Evolutionary conservation across 108 stramenopile genomes (phyloP).

Genomic region (Phaeodactylum tricornutum): DNA sequence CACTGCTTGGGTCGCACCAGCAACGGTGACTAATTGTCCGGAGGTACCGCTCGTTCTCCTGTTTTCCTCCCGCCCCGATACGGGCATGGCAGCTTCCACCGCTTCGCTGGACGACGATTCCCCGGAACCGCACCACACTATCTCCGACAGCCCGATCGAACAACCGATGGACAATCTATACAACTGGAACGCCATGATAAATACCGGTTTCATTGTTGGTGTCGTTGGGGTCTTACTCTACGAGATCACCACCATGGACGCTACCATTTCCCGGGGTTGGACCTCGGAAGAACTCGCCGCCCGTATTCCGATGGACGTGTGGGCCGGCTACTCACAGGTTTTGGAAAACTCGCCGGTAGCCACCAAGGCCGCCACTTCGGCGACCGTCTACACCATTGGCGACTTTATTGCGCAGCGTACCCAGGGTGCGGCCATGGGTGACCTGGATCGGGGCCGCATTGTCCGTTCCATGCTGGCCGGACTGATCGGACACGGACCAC

Average conservation of each 20-base stretch:
- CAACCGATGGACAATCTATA: no score
- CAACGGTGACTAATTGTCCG: no score
- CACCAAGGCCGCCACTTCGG: constrained; percentile 52
- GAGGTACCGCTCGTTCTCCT: no score
- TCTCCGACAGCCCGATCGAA: no score
- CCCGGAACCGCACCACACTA: no score
- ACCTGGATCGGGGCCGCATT: constrained; percentile 45
- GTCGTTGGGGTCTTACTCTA: background rate
- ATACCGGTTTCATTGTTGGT: background rate
- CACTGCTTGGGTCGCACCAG: no score
- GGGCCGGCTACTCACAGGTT: constrained; percentile 25
- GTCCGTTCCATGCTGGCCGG: constrained; percentile 58
- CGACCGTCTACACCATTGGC: constrained; percentile 60
- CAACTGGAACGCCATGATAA: constrained; percentile 46
- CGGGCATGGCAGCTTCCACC: no score
- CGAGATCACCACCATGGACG: background rate
- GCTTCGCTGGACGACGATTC: no score
- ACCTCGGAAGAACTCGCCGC: constrained; percentile 17
- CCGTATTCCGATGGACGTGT: constrained; percentile 40
- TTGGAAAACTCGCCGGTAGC: constrained; percentile 26
- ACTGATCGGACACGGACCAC: constrained; percentile 72
- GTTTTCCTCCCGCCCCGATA: no score
- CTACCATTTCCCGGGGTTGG: background rate
- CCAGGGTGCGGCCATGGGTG: constrained; percentile 36
- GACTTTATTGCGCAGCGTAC: constrained; percentile 63